Evolutionary conservation across 164 flowering plant species (phyloP), one percentile per base, ranked within the genome.

Genomic region (Aristolochia californica): DNA sequence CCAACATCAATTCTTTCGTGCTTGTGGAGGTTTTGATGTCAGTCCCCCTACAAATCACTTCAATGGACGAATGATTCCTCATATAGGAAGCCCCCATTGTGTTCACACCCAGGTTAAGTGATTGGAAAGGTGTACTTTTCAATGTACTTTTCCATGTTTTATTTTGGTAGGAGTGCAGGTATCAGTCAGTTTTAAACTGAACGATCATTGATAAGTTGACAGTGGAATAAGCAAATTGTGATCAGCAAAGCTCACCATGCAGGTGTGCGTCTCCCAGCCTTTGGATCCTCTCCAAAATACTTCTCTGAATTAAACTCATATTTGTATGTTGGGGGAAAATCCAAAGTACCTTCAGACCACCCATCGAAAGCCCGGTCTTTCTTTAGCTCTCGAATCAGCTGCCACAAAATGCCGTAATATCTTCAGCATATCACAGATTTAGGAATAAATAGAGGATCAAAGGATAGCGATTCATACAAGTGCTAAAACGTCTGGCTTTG

Each of bases 251-350:
- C 77, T 49, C 85, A 93, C 99, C 99, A 93, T 63, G 99, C 88
- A 59, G 99, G 99, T 56, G 72, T 87, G 16, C 99, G 89, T 70
- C 88, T 83, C 52, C 85, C 94, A 55, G 67, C 68, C 65, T 79
- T 88, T 44, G 87, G 84, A 71, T 85, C 95, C 52, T 77, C 94
- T 48, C 94, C 89, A 43, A 4, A 44, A 62, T 93, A 93, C 52
- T 78, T 79, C 2, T 69, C 79, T 48, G 99, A 88, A 61, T 85
- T 80, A 22, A 68, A 30, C 64, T 88, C 94, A 62, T 89, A 89
- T 61, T 93, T 93, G 66, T 88, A 93, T 50, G 97, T 93, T 40
- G 99, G 99, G 50, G 99, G 77, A 67, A 93, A 93, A 65, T 70
- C 73, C 53, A 89, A 55, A 28, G 62, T 24, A 30, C 96, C 99